These are phyloP conservation scores for Hemerocallis citrina DNA, from an alignment of 106 monocot species.

Conservation along the genomic window DNA sequence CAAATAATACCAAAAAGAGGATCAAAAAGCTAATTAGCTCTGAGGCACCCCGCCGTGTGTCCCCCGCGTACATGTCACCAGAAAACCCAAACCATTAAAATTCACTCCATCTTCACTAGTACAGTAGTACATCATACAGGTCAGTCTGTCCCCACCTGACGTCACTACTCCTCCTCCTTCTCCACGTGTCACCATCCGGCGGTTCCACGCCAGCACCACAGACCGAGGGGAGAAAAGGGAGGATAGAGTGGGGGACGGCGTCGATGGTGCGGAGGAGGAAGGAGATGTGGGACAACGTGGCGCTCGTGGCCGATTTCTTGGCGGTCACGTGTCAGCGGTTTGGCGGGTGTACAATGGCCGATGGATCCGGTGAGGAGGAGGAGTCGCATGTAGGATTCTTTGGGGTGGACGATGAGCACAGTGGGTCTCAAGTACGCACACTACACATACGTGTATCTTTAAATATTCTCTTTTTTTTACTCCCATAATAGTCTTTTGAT, in stretches of 20 bases:
- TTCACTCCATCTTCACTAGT: no score
- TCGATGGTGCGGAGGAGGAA: conserved; percentile 37
- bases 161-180: neutral
- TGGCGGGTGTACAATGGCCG: conserved; percentile 18
- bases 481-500: no score
- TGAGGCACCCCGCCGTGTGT: no score
- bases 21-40: no score
- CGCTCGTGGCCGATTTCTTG: conserved; percentile 23
- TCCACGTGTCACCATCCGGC: neutral
- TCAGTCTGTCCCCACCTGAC: no score
- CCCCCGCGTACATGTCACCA: no score
- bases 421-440: conserved; percentile 32
- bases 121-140: no score
- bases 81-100: no score
- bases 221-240: no score
- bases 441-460: no score
- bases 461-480: no score
- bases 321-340: conserved; percentile 17
- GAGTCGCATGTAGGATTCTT: conserved; percentile 39
- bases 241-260: conserved; percentile 34
- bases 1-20: no score
- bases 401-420: conserved; percentile 50
- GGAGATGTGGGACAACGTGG: conserved; percentile 52
- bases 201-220: neutral
- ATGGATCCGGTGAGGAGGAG: neutral